Evolutionary conservation across 306 rosid species (phyloP).

Genomic region (Quercus alba): DNA sequence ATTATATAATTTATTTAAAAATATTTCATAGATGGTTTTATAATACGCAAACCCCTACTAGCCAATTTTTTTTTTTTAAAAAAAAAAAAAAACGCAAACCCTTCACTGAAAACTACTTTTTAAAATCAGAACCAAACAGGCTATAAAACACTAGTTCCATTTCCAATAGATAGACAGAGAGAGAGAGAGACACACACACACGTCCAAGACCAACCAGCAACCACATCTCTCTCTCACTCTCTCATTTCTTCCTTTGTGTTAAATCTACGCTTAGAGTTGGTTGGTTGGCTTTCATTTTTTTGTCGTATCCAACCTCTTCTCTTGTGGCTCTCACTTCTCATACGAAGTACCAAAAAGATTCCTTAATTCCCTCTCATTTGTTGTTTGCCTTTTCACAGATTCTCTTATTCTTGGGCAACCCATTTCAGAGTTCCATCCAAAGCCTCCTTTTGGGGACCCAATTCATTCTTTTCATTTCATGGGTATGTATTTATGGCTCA

Average conservation of each 20-base stretch:
- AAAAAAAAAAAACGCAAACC: no score
- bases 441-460: not conserved
- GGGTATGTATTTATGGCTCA: not conserved
- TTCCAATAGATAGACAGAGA: not conserved
- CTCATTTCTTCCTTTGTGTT: not conserved
- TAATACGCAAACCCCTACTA: no score
- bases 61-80: no score
- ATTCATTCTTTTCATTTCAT: not conserved
- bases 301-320: constrained; percentile 21
- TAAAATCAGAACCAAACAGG: not conserved
- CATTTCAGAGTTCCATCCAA: constrained; percentile 18
- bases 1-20: no score
- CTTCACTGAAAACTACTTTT: no score
- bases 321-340: constrained; percentile 31
- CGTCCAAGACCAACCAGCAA: not conserved
- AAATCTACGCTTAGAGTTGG: not conserved
- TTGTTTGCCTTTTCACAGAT: constrained; percentile 2
- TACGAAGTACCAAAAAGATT: not conserved
- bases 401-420: constrained; percentile 17
- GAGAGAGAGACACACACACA: not conserved
- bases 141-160: not conserved
- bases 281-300: not conserved
- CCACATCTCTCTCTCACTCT: constrained; percentile 24
- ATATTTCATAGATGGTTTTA: no score
- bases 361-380: not conserved